Evolutionary conservation across 176 grass and related monocot species (phyloP).

Genomic region (Triticum dicoccoides): DNA sequence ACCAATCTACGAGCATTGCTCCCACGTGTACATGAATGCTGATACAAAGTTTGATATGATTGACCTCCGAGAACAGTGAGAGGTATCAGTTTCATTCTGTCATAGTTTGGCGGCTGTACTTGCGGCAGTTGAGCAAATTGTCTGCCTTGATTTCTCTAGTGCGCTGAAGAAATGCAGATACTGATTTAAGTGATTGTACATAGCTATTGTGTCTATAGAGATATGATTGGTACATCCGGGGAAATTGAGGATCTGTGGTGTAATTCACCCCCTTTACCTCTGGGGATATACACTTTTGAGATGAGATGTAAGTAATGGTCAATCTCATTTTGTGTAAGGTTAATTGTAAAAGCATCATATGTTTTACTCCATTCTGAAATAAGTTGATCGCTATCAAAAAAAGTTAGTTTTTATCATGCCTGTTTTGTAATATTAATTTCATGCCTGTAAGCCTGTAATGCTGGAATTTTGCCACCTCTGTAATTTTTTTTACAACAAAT

Average conservation of each 20-base stretch:
- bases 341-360: neutral
- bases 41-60: conserved; percentile 79
- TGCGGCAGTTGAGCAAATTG: conserved; percentile 9
- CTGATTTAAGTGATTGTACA: conserved; percentile 38
- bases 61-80: conserved; percentile 71
- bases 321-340: conserved; percentile 12
- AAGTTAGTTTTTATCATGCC: too few species aligned
- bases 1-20: conserved; percentile 86
- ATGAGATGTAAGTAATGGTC: neutral
- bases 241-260: conserved; percentile 8
- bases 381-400: neutral
- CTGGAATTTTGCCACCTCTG: too few species aligned
- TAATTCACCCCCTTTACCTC: neutral
- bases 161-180: conserved; percentile 9
- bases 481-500: too few species aligned
- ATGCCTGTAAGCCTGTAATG: too few species aligned
- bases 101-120: conserved; percentile 22
- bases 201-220: conserved; percentile 43
- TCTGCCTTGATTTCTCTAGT: conserved; percentile 25
- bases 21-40: conserved; percentile 90
- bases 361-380: neutral
- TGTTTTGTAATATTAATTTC: too few species aligned
- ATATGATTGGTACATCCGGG: neutral
- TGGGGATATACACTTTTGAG: neutral
- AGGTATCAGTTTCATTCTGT: neutral